Evolutionary conservation across 768 basidiomycete species (phyloP), one percentile per base, ranked within the genome.

Genomic region (Russula brevipes): DNA sequence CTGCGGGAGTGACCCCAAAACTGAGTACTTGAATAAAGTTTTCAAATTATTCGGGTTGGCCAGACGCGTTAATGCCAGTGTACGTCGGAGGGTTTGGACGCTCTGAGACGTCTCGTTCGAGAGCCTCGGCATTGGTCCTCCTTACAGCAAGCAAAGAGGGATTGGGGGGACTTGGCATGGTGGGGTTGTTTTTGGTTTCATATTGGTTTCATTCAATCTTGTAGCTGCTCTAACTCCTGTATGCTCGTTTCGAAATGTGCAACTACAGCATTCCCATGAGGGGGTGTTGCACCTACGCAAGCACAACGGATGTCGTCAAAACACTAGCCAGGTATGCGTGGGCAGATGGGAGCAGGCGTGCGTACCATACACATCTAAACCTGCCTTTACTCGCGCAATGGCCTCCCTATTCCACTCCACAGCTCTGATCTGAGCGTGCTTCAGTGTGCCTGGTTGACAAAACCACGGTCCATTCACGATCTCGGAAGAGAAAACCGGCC

Each of bases 381-480:
- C 59, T 1, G 61, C 65, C 53, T 87, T 74, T 69, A 85, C 85
- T 16, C 86, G 79, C 7, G 87, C 90, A 38, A 93, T 79, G 5
- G 89, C 79, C 55, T 83, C 80, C 36, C 87, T 77, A 69, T 93
- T 89, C 68, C 92, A 85, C 38, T 81, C 75, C 45, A 92, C 87
- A 1, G 89, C 88, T 5, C 88, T 86, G 0, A 89, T 73, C 69
- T 94, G 92, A 0, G 84, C 83, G 53, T 95, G 91, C 73, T 88
- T 92, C 60, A 95, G 89, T 0, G 92, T 95, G 0, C 94, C 93
- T 94, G 63, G 7, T 53, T 5, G 45, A n/a, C 11, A 58, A 5
- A 24, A 24, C 10, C 19, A 2, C 3, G 3, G 1, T 54, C 35
- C 30, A 1, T 10, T 31, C 41, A 24, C 9, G 1, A 10, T 38